Evolutionary conservation across 164 flowering plant species (phyloP).

Genomic region (Magnolia changhungtana): DNA sequence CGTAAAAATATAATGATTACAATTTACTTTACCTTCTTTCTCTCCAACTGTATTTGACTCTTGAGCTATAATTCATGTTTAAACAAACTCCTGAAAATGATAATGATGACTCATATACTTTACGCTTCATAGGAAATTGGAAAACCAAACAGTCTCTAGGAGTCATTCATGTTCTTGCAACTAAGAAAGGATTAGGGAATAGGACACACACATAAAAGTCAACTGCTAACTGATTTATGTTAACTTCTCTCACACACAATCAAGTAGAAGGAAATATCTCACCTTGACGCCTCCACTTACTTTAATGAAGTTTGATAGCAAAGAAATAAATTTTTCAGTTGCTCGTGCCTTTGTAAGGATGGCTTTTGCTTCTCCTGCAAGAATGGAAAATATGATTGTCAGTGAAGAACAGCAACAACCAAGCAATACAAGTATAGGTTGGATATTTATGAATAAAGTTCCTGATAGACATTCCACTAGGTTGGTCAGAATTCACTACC

Average conservation of each 20-base stretch:
- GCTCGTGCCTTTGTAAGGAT: slow-evolving; percentile 71
- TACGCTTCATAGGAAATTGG: too few species aligned
- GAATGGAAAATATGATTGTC: neutral
- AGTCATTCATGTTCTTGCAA: too few species aligned
- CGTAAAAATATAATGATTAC: too few species aligned
- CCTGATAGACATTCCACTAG: neutral
- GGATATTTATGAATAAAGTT: neutral
- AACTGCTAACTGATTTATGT: too few species aligned
- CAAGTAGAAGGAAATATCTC: neutral
- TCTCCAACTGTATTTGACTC: too few species aligned
- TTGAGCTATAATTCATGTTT: too few species aligned
- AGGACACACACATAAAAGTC: too few species aligned
- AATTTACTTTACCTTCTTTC: too few species aligned
- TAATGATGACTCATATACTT: too few species aligned
- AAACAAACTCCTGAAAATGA: too few species aligned
- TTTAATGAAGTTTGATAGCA: slow-evolving; percentile 53
- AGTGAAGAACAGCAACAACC: neutral
- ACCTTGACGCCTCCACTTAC: slow-evolving; percentile 82
- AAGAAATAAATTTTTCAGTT: slow-evolving; percentile 56
- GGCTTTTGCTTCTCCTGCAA: slow-evolving; percentile 89
- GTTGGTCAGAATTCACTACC: neutral
- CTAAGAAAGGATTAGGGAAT: too few species aligned
- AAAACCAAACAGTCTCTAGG: too few species aligned
- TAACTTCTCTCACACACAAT: neutral
- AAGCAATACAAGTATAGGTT: neutral